Percentiles rank a stretch among this genome's conserved stretches.
Conservation (phyloP, 1,284 basidiomycete species). For the Tetrapyrgos nigripes region DNA sequence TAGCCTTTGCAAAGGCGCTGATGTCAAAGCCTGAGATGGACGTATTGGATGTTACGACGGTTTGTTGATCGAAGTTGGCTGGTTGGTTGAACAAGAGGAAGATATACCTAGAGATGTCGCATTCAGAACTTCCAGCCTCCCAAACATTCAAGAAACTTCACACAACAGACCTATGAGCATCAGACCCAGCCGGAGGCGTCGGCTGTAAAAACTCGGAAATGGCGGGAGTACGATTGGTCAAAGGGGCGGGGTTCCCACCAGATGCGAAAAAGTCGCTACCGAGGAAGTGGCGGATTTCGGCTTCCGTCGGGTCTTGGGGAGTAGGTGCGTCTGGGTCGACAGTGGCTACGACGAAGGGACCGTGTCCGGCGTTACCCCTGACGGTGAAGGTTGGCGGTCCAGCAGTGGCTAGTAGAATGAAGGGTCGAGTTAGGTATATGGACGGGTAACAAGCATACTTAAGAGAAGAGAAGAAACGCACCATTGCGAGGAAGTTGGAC, state of each 20-base stretch:
- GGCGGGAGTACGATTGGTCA: constrained; percentile 50
- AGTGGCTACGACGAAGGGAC: constrained; percentile 50
- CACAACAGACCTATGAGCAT: constrained; percentile 52
- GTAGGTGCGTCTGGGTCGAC: constrained; percentile 60
- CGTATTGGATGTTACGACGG: constrained; percentile 44
- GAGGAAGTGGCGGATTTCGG: constrained; percentile 58
- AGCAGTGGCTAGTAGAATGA: constrained; percentile 43
- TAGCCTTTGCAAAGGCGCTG: constrained; percentile 44
- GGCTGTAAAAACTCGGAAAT: constrained; percentile 52
- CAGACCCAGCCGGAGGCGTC: constrained; percentile 55
- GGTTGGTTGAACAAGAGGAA: constrained; percentile 56
- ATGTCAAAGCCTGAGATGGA: constrained; percentile 49
- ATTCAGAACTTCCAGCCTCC: too few relatives aligned
- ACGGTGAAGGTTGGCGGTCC: constrained; percentile 47
- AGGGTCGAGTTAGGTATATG: background rate
- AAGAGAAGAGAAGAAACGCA: too few relatives aligned
- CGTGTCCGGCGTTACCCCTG: constrained; percentile 29
- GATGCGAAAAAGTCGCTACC: constrained; percentile 46
- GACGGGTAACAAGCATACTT: constrained; percentile 4
- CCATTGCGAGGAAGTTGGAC: constrained; percentile 45
- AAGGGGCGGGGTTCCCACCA: constrained; percentile 14
- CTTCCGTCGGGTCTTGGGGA: constrained; percentile 46
- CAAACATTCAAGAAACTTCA: too few relatives aligned
- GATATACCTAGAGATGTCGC: constrained; percentile 35
- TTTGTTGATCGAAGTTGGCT: constrained; percentile 45